Base-by-base conservation (phyloP, 345 rosid species). In the Citrus medica region DNA sequence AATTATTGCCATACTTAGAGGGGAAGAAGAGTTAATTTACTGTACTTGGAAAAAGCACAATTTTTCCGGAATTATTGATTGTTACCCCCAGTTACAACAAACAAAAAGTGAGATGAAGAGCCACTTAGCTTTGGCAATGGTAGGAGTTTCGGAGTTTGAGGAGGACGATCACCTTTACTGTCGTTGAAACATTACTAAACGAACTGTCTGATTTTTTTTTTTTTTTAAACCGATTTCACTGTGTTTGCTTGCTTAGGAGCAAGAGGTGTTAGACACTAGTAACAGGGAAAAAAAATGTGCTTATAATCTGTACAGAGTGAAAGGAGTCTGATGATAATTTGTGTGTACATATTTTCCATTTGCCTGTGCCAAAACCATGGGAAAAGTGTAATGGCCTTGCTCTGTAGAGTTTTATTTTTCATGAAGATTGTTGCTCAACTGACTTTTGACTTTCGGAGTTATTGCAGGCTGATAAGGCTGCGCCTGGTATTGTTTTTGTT, bases 111-210 rank as follows among this genome's bases (percentile, higher is more conserved):
- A 95, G 90, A 90, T 92, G 94, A 90, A 83, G 46, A 84, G 91
- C 79, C 99, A 95, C 84, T 81, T 95, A 71, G 97, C 97, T 17
- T 81, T 95, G 82, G 98, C 97, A 9, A 93, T 95, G 96, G 83
- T 90, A 9, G 98, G 99, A 79, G 95, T 92, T 78, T 78, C 94
- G 0, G 98, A 93, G 64, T 80, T 84, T 79, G 98, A 88, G 78
- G 98, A 90, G 0, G 88, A 89, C 32, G 89, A 90, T 73, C 86
- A 83, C 76, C 85, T 89, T 73, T 85, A 87, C 37, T 72, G 87
- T 59, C 88, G 91, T 33, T 92, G 86, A 94, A 69, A 71, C 65
- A 25, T 25, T 14, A 58, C 13, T 66, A 17, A 9, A 14, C 0
- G 17, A 25, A 72, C 53, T n/a, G 22, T 51, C 73, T 71, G 30